These are phyloP conservation scores for Cnidoscolus chayamansa DNA, from an alignment of 441 rosid species.

Conservation along the genomic window DNA sequence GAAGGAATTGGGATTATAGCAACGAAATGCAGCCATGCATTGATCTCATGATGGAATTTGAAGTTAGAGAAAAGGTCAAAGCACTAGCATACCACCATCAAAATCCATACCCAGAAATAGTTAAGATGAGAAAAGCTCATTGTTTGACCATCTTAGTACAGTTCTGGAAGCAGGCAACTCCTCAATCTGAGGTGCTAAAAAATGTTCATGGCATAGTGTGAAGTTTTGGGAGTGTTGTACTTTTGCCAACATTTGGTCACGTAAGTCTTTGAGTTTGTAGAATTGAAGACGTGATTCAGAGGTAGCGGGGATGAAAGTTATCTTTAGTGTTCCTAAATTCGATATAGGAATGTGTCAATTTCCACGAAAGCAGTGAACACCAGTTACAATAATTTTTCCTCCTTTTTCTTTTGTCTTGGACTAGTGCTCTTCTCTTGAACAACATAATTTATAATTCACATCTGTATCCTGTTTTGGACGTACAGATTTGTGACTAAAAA, in stretches of 20 bases:
- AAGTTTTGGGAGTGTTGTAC: not conserved
- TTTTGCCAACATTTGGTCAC: not conserved
- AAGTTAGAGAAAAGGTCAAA: too few relatives aligned
- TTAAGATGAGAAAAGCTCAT: too few relatives aligned
- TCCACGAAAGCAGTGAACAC: not conserved
- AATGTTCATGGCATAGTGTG: too few relatives aligned
- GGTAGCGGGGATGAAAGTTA: not conserved
- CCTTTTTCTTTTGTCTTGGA: too few relatives aligned
- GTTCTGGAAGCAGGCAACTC: not conserved
- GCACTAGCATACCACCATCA: too few relatives aligned
- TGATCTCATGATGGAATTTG: too few relatives aligned
- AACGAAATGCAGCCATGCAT: too few relatives aligned
- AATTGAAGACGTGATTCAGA: not conserved
- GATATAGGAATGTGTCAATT: not conserved
- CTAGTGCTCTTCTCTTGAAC: not conserved
- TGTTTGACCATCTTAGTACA: not conserved
- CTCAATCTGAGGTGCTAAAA: too few relatives aligned
- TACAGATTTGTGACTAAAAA: not conserved
- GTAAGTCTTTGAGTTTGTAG: not conserved
- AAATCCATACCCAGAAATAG: not conserved
- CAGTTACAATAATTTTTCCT: not conserved
- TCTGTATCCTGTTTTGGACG: too few relatives aligned
- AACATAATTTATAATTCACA: not conserved
- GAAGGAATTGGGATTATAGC: conserved; percentile 76
- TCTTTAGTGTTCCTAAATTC: not conserved